Evolutionary conservation across 139 green algal genomes (phyloP).

Genomic region (Dunaliella primolecta): DNA sequence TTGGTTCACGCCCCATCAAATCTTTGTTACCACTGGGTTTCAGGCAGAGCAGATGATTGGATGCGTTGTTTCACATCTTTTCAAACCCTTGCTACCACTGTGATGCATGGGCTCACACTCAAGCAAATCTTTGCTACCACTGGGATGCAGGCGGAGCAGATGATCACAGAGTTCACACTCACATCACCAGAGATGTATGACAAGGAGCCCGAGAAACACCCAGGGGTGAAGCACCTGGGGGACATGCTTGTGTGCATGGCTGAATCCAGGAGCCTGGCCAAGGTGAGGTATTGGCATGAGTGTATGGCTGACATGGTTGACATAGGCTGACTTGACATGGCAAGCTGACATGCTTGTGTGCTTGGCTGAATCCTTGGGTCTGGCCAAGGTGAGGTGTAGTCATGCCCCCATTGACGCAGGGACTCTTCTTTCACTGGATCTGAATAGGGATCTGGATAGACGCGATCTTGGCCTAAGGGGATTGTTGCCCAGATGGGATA

Average conservation of each 20-base stretch:
- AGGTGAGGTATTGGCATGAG: neutral
- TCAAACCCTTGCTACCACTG: too few relatives aligned
- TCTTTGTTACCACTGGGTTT: too few relatives aligned
- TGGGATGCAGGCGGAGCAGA: neutral
- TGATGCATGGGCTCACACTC: too few relatives aligned
- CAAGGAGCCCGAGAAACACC: neutral
- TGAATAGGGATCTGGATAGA: too few relatives aligned
- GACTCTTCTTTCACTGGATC: too few relatives aligned
- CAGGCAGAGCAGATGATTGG: neutral
- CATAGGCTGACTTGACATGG: neutral
- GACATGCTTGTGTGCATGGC: neutral
- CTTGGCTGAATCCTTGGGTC: neutral
- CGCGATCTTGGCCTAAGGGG: too few relatives aligned
- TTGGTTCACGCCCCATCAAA: too few relatives aligned
- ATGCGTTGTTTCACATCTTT: neutral
- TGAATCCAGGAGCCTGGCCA: neutral
- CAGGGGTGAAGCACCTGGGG: neutral
- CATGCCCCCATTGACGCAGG: too few relatives aligned
- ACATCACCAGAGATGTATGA: neutral
- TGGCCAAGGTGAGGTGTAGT: neutral
- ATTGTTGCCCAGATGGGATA: too few relatives aligned
- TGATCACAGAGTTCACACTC: neutral
- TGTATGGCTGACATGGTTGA: neutral
- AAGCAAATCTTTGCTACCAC: too few relatives aligned
- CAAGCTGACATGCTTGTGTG: constrained; percentile 5